A percentile compares a stretch with the other conserved stretches of the same genome.
These are phyloP conservation scores for Thoreauomyces humboldtii DNA, from an alignment of 192 early-diverging fungal genomes.

Conservation along the genomic window DNA sequence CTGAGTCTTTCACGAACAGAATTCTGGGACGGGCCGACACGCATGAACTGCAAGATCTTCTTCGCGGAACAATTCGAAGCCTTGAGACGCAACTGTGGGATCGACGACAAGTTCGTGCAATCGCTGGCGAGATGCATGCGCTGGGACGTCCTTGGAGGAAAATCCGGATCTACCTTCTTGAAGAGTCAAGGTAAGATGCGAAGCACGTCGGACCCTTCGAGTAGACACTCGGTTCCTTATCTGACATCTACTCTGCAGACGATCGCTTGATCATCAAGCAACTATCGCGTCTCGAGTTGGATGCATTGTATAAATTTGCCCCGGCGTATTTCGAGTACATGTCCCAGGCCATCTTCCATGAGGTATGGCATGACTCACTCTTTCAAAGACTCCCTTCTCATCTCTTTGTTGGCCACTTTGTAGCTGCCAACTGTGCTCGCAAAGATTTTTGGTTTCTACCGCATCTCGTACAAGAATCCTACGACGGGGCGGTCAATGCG, in stretches of 20 bases:
- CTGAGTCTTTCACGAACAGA: constrained; percentile 11
- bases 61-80: constrained; percentile 93
- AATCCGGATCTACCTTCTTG: constrained; percentile 87
- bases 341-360: constrained; percentile 74
- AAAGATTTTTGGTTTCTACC: constrained; percentile 92
- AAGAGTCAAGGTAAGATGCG: constrained; percentile 67
- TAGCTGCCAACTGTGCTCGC: constrained; percentile 79
- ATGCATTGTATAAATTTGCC: constrained; percentile 86
- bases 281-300: constrained; percentile 77
- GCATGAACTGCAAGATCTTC: constrained; percentile 85
- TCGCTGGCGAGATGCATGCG: constrained; percentile 84
- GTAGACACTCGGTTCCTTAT: not conserved
- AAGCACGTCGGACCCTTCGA: too few relatives aligned
- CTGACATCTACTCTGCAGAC: constrained; percentile 46
- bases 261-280: constrained; percentile 91
- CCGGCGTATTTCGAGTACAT: constrained; percentile 87
- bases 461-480: constrained; percentile 85
- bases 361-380: constrained; percentile 40
- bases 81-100: constrained; percentile 77
- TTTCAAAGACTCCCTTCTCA: constrained; percentile 7
- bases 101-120: constrained; percentile 78
- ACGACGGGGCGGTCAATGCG: constrained; percentile 75
- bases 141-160: constrained; percentile 84
- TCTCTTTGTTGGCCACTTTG: constrained; percentile 7
- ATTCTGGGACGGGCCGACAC: constrained; percentile 72